Base-by-base conservation (phyloP, 257 asterid genomes). In the Anisodus acutangulus region DNA sequence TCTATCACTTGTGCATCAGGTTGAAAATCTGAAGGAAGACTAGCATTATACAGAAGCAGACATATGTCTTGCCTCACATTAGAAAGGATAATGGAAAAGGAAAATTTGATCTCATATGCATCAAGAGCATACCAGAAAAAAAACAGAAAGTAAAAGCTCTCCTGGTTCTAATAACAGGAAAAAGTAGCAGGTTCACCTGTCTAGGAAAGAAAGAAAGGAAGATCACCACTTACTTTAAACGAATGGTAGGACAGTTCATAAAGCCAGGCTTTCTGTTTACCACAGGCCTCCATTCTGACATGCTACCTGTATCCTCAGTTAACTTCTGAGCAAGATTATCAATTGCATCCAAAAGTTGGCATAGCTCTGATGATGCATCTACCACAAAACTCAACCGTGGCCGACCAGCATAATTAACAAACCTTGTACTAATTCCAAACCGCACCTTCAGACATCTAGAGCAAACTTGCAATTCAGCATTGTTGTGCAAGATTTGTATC, bases 241-340 rank as follows among this genome's bases (percentile, higher is more conserved):
- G 93, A 84, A 94, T 76, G 13, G 94, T 94, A 84, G 98, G 98
- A 78, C 60, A 87, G 87, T 92, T 91, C 84, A 41, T 87, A 92
- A 85, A 95, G 84, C 98, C 97, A 5, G 90, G 87, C 85, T 93
- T 95, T 88, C 97, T 93, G 78, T 84, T 79, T 35, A 97, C 96
- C 57, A 90, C 90, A 82, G 92, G 92, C 89, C 94, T 90, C 98
- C 99, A 97, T 43, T 92, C 97, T 57, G 99, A 95, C 47, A 71
- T 83, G 89, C 97, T 92, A 82, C 96, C 94, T 66, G 91, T 91
- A 80, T 93, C 97, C 78, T 70, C 64, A 4, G 90, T 92, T 57
- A 90, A 85, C 84, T 88, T 92, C 79, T 83, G 87, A 82, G 95
- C 93, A 82, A 87, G 91, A 59, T 78, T 70, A 85, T 97, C 97